Evolutionary conservation across 2,329 filamentous ascomycete genomes (phyloP), one percentile per base, ranked within the genome.

Genomic region (Dothidotthia symphoricarpi): DNA sequence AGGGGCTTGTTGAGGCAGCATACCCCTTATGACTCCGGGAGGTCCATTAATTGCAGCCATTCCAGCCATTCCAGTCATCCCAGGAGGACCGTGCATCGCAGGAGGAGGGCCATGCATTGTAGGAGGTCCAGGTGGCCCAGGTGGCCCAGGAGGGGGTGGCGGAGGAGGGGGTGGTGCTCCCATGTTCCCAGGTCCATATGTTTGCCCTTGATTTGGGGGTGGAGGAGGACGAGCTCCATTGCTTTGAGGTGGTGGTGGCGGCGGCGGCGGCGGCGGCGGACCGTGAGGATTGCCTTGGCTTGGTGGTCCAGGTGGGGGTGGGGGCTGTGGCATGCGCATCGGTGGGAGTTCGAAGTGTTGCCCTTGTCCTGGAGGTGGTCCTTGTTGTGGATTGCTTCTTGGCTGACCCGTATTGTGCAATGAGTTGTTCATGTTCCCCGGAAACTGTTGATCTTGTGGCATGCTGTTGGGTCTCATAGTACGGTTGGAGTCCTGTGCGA

Each of bases 1-100:
- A 10, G 13, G 40, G 10, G 13, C 14, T 17, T 36, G 39, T 31
- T 26, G 46, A 22, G 31, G 45, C 15, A 39, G 54, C 34, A 37
- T 36, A 27, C 10, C 14, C 9, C 19, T 28, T 33, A 19, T 3
- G 19, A 16, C 28, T 31, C 13, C 10, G 4, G 6, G 10, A 15
- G 8, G n/a, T n/a, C n/a, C n/a, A n/a, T n/a, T n/a, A n/a, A n/a
- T n/a, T n/a, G n/a, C n/a, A n/a, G n/a, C n/a, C n/a, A n/a, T n/a
- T n/a, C n/a, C n/a, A n/a, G n/a, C n/a, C n/a, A n/a, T 13, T 12
- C 10, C 10, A 15, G n/a, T 6, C 7, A 16, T 4, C 8, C 16
- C 13, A 15, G 7, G n/a, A 9, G 14, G 16, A 17, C 10, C 11
- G 14, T 6, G 28, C 7, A 11, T 16, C 13, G 19, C 9, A 13